Percentiles rank a stretch among this genome's conserved stretches.
These are phyloP conservation scores for Nannochloropsis salina DNA, from an alignment of 108 stramenopile species.

Conservation along the genomic window DNA sequence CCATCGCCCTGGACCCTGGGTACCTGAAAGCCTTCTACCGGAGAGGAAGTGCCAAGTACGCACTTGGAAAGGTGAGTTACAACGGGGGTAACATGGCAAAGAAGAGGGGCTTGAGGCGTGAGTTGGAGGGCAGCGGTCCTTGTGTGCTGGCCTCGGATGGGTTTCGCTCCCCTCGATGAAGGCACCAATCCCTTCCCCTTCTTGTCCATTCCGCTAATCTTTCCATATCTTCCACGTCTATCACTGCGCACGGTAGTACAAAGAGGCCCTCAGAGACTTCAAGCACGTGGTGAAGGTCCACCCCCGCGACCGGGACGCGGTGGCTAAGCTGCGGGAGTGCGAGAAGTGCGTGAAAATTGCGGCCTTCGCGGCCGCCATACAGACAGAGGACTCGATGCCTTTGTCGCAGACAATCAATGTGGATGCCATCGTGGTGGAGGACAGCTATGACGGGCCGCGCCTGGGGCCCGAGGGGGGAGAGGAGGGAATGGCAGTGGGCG, in stretches of 20 bases:
- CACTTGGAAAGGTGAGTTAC: conserved; percentile 65
- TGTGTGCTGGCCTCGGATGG: conserved; percentile 59
- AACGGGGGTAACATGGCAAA: too few species aligned
- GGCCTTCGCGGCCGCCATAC: conserved; percentile 84
- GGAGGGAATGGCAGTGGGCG: conserved; percentile 41
- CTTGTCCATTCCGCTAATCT: background rate
- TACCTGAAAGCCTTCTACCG: conserved; percentile 97
- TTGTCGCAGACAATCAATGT: conserved; percentile 65
- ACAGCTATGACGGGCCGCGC: conserved; percentile 79
- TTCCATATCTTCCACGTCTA: too few species aligned
- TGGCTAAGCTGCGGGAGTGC: conserved; percentile 71
- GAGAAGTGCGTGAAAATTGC: conserved; percentile 78
- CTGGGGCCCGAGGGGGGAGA: conserved; percentile 37
- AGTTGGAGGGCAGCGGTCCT: too few species aligned
- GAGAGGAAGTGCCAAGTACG: conserved; percentile 88
- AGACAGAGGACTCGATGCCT: conserved; percentile 68
- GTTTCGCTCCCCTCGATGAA: background rate
- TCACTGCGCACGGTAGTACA: background rate
- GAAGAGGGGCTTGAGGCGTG: too few species aligned
- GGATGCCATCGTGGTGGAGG: conserved; percentile 60
- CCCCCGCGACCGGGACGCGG: conserved; percentile 63
- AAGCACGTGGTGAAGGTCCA: conserved; percentile 57
- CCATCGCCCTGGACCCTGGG: conserved; percentile 71
- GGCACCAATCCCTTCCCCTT: background rate
- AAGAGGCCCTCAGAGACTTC: conserved; percentile 47